These are phyloP conservation scores for Neofusicoccum cordaticola DNA, from an alignment of 2,329 filamentous ascomycete genomes.

Conservation along the genomic window DNA sequence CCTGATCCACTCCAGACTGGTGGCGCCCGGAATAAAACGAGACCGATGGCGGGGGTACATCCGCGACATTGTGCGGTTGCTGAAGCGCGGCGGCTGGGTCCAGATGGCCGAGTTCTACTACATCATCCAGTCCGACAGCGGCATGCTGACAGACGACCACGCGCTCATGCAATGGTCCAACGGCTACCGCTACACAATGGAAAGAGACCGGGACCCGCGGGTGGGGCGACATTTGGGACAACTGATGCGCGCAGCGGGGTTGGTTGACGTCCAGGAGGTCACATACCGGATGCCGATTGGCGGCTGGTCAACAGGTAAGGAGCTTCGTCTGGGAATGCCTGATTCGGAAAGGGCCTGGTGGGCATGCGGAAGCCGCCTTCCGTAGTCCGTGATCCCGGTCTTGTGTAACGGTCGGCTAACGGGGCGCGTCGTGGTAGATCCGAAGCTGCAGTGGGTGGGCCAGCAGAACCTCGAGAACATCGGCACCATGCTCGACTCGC, in stretches of 20 bases:
- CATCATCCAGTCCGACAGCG: slow-evolving; percentile 82
- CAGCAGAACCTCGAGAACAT: slow-evolving; percentile 29
- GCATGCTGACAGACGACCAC: slow-evolving; percentile 60
- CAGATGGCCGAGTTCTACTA: slow-evolving; percentile 87
- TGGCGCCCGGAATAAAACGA: slow-evolving; percentile 68
- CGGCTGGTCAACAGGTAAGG: slow-evolving; percentile 35
- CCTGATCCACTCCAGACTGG: slow-evolving; percentile 74
- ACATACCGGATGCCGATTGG: slow-evolving; percentile 37
- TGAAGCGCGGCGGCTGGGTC: slow-evolving; percentile 77
- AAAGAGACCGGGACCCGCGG: slow-evolving; percentile 32
- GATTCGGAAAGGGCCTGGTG: not conserved
- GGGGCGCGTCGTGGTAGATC: slow-evolving; percentile 24
- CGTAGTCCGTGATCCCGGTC: not conserved
- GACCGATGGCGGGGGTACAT: slow-evolving; percentile 74
- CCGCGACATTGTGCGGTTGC: slow-evolving; percentile 67
- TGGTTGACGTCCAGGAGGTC: slow-evolving; percentile 30
- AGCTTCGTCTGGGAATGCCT: not conserved
- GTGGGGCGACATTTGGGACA: slow-evolving; percentile 31
- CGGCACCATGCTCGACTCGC: slow-evolving; percentile 35
- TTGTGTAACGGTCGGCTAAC: slow-evolving; percentile 11
- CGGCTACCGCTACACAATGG: slow-evolving; percentile 35
- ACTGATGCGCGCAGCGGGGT: slow-evolving; percentile 30
- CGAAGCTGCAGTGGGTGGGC: slow-evolving; percentile 29
- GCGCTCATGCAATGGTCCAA: slow-evolving; percentile 37
- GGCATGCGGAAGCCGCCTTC: not conserved